phyloP scores from a whole-genome alignment of 2,329 filamentous ascomycete species.

The Nemania serpens region DNA sequence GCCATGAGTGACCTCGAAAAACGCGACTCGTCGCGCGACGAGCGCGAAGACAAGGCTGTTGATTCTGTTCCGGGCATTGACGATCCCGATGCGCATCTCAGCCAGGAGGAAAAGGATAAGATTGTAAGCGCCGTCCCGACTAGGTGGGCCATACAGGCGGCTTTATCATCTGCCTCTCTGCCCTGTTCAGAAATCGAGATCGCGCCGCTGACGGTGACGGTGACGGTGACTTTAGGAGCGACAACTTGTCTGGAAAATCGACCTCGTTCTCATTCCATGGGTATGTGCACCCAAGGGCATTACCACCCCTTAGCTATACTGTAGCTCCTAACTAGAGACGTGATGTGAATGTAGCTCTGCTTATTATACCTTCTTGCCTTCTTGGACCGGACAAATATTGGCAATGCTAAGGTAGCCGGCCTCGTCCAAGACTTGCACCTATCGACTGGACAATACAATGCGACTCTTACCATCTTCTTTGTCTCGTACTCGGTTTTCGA shows the following conservation, averaged over 20 bases:
- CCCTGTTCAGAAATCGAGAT: background rate
- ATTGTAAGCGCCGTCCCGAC: conserved; percentile 50
- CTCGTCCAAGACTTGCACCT: conserved; percentile 63
- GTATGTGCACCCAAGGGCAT: conserved; percentile 30
- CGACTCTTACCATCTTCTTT: conserved; percentile 82
- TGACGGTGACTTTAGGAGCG: conserved; percentile 38
- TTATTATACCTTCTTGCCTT: conserved; percentile 68
- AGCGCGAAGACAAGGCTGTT: conserved; percentile 23
- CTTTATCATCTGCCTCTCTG: background rate
- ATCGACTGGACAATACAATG: conserved; percentile 69
- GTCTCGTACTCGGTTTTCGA: conserved; percentile 83
- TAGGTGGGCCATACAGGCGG: background rate
- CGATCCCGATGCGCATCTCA: conserved; percentile 60
- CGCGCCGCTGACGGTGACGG: conserved; percentile 25
- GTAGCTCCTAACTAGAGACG: conserved; percentile 4
- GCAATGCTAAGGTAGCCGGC: conserved; percentile 67
- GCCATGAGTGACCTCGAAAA: conserved; percentile 41
- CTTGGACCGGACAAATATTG: conserved; percentile 76
- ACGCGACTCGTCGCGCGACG: conserved; percentile 30
- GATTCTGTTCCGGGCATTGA: conserved; percentile 16
- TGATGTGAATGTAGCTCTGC: conserved; percentile 19
- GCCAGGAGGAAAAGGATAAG: conserved; percentile 57
- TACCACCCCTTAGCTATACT: no score
- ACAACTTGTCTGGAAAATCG: conserved; percentile 41
- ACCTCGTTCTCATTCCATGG: conserved; percentile 44